Evolutionary conservation across 257 asterid genomes (phyloP).

Genomic region (Voacanga thouarsii): DNA sequence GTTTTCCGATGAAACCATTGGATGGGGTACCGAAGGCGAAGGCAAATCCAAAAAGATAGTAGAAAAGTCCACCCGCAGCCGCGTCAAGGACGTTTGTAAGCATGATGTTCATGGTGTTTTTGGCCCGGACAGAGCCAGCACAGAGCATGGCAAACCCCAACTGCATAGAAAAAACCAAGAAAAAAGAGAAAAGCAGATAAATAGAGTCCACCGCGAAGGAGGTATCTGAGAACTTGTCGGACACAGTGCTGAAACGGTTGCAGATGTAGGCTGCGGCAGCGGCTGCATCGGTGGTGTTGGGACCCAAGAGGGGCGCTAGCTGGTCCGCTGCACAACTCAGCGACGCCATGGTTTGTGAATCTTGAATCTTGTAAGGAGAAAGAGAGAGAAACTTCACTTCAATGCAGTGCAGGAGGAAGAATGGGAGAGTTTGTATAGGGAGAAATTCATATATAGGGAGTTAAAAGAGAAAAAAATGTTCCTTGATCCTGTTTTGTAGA

Average conservation of each 20-base stretch:
- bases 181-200: conserved; percentile 82
- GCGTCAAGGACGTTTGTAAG: conserved; percentile 94
- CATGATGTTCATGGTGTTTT: conserved; percentile 91
- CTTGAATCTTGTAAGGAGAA: background rate
- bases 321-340: conserved; percentile 39
- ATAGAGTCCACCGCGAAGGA: conserved; percentile 73
- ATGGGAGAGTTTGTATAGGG: no score
- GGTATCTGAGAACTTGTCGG: conserved; percentile 47
- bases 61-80: conserved; percentile 86
- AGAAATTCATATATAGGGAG: no score
- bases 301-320: conserved; percentile 61
- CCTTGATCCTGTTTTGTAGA: conserved; percentile 26
- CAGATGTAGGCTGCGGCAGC: conserved; percentile 70
- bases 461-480: no score
- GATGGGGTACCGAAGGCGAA: conserved; percentile 78
- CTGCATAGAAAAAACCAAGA: conserved; percentile 89
- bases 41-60: conserved; percentile 81
- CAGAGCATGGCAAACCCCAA: conserved; percentile 96
- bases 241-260: conserved; percentile 47
- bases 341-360: conserved; percentile 32
- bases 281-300: conserved; percentile 57
- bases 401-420: background rate
- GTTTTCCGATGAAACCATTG: conserved; percentile 81
- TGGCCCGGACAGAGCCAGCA: conserved; percentile 92
- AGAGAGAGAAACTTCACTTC: background rate